Evolutionary conservation across 2,329 filamentous ascomycete genomes (phyloP).

Genomic region (Sporothrix variecibatus): DNA sequence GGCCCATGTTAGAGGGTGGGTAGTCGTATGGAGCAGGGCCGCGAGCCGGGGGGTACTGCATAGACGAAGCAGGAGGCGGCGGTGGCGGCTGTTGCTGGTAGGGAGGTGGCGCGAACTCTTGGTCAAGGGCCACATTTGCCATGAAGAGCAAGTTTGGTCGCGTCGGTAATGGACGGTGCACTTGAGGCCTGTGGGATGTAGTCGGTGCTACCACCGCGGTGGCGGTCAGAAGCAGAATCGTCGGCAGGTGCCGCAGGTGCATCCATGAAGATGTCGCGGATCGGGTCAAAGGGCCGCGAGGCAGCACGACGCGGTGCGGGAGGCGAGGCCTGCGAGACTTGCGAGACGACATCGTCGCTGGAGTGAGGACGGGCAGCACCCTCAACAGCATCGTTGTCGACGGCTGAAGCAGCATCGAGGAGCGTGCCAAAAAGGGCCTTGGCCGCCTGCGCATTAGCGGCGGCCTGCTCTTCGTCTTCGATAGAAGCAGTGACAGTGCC

Average conservation of each 20-base stretch:
- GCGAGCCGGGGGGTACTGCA: constrained; percentile 23
- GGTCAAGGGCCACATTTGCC: constrained; percentile 27
- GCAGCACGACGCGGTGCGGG: constrained; percentile 23
- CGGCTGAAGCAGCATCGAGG: constrained; percentile 18
- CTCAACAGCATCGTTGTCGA: not conserved
- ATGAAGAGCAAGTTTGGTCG: constrained; percentile 27
- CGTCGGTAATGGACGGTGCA: constrained; percentile 23
- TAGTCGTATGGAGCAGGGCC: constrained; percentile 22
- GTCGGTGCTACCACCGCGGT: not conserved
- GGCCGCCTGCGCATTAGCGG: not conserved
- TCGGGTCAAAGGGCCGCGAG: constrained; percentile 49
- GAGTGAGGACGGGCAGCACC: not conserved
- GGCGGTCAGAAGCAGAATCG: not conserved
- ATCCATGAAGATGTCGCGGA: constrained; percentile 45
- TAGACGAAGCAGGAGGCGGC: not conserved
- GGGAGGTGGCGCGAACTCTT: constrained; percentile 13
- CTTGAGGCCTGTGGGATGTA: not conserved
- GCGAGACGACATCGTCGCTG: constrained; percentile 10
- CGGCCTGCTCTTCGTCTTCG: constrained; percentile 2
- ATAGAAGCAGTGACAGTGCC: not conserved
- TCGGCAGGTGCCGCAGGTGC: constrained; percentile 29
- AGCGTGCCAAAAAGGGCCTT: constrained; percentile 1
- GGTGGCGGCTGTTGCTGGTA: constrained; percentile 16
- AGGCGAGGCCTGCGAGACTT: constrained; percentile 3
- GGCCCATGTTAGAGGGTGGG: not conserved